phyloP scores from a whole-genome alignment of 1,284 basidiomycete genomes.

The Cryptococcus wingfieldii region DNA sequence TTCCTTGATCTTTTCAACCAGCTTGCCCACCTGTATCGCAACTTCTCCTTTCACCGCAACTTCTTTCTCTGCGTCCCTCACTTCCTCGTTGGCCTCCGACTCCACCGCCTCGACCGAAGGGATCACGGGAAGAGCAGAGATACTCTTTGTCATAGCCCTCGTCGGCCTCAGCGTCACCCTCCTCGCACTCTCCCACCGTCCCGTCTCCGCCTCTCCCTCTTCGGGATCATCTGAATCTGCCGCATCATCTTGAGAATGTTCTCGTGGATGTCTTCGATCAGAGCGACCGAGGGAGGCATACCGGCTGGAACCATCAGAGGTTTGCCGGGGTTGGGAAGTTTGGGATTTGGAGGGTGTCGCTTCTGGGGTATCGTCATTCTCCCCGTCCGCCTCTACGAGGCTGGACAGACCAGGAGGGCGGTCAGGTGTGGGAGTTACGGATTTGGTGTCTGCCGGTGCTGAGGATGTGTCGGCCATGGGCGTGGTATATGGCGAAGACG shows the following conservation, averaged over 20 bases:
- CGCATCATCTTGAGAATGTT: not conserved
- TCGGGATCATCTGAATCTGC: slow-evolving; percentile 1
- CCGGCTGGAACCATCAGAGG: slow-evolving; percentile 13
- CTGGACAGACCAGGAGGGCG: not conserved
- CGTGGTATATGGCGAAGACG: slow-evolving; percentile 25
- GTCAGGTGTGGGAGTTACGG: slow-evolving; percentile 28
- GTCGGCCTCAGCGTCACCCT: slow-evolving; percentile 12
- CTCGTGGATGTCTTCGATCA: slow-evolving; percentile 5
- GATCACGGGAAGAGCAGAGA: not conserved
- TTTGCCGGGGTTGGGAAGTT: not conserved
- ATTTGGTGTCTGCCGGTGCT: not conserved
- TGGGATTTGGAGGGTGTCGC: slow-evolving; percentile 5
- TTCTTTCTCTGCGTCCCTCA: slow-evolving; percentile 1
- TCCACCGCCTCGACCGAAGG: not conserved
- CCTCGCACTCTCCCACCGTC: slow-evolving; percentile 15
- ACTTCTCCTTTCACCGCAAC: slow-evolving; percentile 15
- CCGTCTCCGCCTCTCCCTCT: slow-evolving; percentile 10
- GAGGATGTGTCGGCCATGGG: slow-evolving; percentile 9
- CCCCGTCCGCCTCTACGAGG: not conserved
- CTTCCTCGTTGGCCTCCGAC: not conserved
- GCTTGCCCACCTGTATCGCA: slow-evolving; percentile 16
- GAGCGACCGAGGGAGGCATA: slow-evolving; percentile 25
- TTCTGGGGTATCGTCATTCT: not conserved
- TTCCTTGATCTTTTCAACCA: slow-evolving; percentile 23
- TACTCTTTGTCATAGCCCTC: slow-evolving; percentile 3